Evolutionary conservation across 352 stramenopile genomes (phyloP).

Genomic region (Phytophthora boehmeriae): DNA sequence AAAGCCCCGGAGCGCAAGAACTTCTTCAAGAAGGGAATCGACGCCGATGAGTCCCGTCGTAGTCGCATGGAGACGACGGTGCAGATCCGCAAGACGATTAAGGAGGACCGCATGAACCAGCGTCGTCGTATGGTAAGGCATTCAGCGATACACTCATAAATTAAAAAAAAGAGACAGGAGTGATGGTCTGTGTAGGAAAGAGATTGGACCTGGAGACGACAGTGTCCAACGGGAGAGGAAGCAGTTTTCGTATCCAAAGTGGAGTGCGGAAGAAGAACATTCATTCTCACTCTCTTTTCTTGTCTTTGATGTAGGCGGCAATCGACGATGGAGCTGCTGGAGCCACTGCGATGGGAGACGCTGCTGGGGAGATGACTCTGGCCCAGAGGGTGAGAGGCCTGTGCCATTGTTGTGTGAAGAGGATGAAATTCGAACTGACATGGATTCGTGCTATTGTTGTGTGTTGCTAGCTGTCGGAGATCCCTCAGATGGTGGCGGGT

Average conservation of each 20-base stretch:
- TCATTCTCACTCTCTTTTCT: constrained; percentile 16
- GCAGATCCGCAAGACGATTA: constrained; percentile 86
- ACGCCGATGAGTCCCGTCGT: constrained; percentile 75
- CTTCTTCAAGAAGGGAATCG: constrained; percentile 84
- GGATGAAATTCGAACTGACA: constrained; percentile 16
- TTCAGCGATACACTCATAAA: too few relatives aligned
- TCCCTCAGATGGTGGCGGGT: constrained; percentile 94
- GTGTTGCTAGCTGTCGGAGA: constrained; percentile 86
- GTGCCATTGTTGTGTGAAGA: constrained; percentile 11
- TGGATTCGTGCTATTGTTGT: constrained; percentile 8
- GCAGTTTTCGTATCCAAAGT: not conserved
- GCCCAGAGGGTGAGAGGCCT: constrained; percentile 47
- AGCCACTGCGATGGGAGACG: constrained; percentile 36
- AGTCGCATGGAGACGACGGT: constrained; percentile 81
- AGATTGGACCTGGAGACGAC: constrained; percentile 2
- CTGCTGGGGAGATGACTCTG: constrained; percentile 54
- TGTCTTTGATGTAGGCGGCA: constrained; percentile 26
- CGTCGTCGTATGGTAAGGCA: constrained; percentile 67
- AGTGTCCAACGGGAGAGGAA: too few relatives aligned
- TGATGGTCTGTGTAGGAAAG: not conserved
- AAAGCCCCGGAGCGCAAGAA: constrained; percentile 78
- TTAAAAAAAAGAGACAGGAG: not conserved
- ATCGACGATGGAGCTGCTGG: constrained; percentile 20
- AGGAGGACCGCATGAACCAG: constrained; percentile 84
- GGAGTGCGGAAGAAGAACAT: not conserved